Evolutionary conservation across 31 red algal genomes (phyloP), one percentile per base, ranked within the genome.

Genomic region (Odonthalia washingtoniensis): DNA sequence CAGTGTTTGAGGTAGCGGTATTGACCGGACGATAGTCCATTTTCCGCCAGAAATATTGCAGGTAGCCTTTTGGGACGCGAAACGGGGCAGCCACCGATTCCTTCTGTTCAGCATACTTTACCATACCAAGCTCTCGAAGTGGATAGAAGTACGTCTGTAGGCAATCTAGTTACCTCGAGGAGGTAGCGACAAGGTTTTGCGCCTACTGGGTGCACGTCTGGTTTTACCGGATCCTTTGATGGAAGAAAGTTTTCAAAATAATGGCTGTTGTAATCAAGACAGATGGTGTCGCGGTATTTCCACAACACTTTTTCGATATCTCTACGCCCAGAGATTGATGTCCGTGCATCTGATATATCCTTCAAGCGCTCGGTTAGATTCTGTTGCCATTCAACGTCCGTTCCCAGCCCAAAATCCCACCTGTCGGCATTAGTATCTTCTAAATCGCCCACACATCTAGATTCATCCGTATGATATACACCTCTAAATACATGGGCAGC

Each of bases 21-120:
- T 57, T 57, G 49, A 57, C 21, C 21, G 9, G 49, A 21, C 49
- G 49, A 57, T 57, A 57, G 21, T 57, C 49, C 9, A 57, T 57
- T 57, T 9, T 57, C 49, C 9, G 9, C 49, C 49, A 57, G 49
- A 14, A 57, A 9, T 14, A 14, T 14, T 9, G 12, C 9, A 21
- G 49, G 21, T 9, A 21, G 12, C 21, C 21, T 57, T 57, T 57
- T 57, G 49, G 49, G 49, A 57, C 49, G 70, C 39, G 12, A 46
- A 84, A 17, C 65, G 81, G 42, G 42, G 27, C 66, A 53, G 37
- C 6, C 61, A 66, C 61, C 81, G 35, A n/a, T 46, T 84, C 36
- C 40, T 60, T 1, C 45, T 53, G 35, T 49, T 39, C n/a, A 38
- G 77, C 3, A 17, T 57, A 42, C 45, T 62, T 21, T 62, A 80